These are phyloP conservation scores for Aspergillus diversus DNA, from an alignment of 495 filamentous ascomycete genomes.

Conservation along the genomic window DNA sequence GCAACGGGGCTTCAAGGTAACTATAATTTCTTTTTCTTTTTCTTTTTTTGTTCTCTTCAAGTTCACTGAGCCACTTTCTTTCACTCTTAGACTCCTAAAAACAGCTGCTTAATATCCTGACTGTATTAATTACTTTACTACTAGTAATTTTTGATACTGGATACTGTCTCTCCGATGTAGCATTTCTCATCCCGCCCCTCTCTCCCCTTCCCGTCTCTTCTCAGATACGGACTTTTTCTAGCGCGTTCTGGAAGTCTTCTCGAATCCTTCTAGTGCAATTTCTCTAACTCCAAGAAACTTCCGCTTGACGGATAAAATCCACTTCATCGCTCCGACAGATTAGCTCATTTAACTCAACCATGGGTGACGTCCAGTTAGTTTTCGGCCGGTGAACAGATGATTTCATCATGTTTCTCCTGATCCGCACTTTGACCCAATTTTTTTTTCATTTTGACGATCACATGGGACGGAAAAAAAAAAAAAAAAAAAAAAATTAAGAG, in stretches of 20 bases:
- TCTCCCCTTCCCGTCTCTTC: background rate
- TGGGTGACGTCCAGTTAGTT: conserved; percentile 13
- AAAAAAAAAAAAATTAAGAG: background rate
- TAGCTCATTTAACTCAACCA: conserved; percentile 18
- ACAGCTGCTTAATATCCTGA: too few relatives aligned
- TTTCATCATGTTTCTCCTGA: conserved; percentile 9
- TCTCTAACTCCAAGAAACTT: background rate
- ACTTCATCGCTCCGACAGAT: conserved; percentile 5
- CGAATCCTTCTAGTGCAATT: conserved; percentile 38
- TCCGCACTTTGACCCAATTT: background rate
- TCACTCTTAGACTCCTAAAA: background rate
- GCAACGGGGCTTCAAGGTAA: background rate
- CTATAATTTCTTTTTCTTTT: background rate
- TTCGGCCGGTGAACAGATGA: background rate
- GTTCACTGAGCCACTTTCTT: background rate
- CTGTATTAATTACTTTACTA: too few relatives aligned
- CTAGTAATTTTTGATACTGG: too few relatives aligned
- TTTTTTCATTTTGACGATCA: background rate
- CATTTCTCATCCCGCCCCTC: background rate
- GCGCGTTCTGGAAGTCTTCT: conserved; percentile 42
- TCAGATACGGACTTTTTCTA: conserved; percentile 27
- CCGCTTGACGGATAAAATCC: background rate
- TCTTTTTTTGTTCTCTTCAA: background rate
- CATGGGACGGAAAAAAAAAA: background rate
- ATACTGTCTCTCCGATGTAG: too few relatives aligned